Evolutionary conservation across 2,329 filamentous ascomycete genomes (phyloP), one percentile per base, ranked within the genome.

Genomic region (Colletotrichum filicis): DNA sequence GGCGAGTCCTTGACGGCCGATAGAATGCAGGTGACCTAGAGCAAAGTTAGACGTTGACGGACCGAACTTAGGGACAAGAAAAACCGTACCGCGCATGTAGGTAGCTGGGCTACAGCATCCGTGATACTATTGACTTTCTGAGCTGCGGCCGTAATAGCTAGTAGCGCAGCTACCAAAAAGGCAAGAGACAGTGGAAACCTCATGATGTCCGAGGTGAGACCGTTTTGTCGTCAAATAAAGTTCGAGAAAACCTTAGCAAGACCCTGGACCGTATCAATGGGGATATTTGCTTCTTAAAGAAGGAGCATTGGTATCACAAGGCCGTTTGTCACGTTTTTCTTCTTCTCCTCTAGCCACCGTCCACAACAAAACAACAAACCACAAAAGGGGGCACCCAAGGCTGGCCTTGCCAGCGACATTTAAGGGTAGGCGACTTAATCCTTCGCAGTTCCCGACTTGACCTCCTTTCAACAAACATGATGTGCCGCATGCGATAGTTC

Each of bases 21-120:
- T 9, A 73, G 35, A 14, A 68, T 63, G 14, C 68, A 74, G 5
- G 59, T 57, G 24, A 64, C 59, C 68, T 74, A 35, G 19, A 28
- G 49, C n/a, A 3, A 42, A 22, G 35, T 67, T 57, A 65, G 56
- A 19, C 11, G 61, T n/a, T 7, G 7, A 5, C 28, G 5, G n/a
- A 8, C 11, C 11, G 9, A n/a, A 57, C 22, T 14, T 16, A 14
- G 26, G 22, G 49, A 12, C 6, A 22, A 16, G 9, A 46, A 11
- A 14, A 11, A 19, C 35, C 80, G 66, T 74, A 82, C 81, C 28
- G 80, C 79, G 76, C 81, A 82, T 6, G 74, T 22, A 0, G 80
- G 81, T 46, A 82, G 73, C 19, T 69, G 49, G 8, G 75, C 49
- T 19, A 79, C 68, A 22, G 68, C 68, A 30, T 66, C 61, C 6